phyloP scores from a whole-genome alignment of 169 alveolate genomes.

The Plasmodium ovale region DNA sequence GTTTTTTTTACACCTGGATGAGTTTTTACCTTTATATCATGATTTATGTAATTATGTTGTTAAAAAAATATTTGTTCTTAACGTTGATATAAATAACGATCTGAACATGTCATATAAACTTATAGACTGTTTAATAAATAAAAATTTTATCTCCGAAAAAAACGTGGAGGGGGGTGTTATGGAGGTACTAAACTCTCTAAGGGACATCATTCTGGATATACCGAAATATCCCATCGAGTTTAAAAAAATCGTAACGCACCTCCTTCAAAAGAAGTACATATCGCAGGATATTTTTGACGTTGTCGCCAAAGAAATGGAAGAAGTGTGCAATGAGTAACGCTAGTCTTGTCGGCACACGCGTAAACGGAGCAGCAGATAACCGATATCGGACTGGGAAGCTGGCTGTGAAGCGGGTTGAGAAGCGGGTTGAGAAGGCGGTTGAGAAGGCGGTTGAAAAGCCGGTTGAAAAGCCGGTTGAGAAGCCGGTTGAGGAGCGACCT shows the following conservation, averaged over 20 bases:
- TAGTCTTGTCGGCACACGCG: background rate
- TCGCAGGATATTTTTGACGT: slow-evolving; percentile 23
- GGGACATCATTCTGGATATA: slow-evolving; percentile 65
- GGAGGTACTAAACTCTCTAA: slow-evolving; percentile 39
- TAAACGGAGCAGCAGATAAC: too few relatives aligned
- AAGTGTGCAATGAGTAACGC: background rate
- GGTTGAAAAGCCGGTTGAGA: too few relatives aligned
- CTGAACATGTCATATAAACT: slow-evolving; percentile 32
- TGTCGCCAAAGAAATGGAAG: slow-evolving; percentile 24
- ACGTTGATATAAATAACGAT: slow-evolving; percentile 71
- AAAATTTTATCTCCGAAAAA: slow-evolving; percentile 44
- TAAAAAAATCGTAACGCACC: slow-evolving; percentile 28
- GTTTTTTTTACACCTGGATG: slow-evolving; percentile 50
- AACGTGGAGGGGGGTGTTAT: slow-evolving; percentile 51
- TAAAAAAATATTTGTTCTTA: slow-evolving; percentile 51
- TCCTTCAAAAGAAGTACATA: slow-evolving; percentile 33
- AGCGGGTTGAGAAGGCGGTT: too few relatives aligned
- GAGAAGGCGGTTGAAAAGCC: too few relatives aligned
- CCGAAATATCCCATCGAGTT: slow-evolving; percentile 66
- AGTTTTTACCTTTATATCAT: slow-evolving; percentile 65
- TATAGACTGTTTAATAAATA: slow-evolving; percentile 31
- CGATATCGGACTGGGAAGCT: too few relatives aligned
- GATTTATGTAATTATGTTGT: slow-evolving; percentile 70
- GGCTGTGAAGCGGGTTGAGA: too few relatives aligned
- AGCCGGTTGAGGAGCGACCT: too few relatives aligned